Conservation (phyloP, 441 rosid genomes). For the Aquilaria agallochum region DNA sequence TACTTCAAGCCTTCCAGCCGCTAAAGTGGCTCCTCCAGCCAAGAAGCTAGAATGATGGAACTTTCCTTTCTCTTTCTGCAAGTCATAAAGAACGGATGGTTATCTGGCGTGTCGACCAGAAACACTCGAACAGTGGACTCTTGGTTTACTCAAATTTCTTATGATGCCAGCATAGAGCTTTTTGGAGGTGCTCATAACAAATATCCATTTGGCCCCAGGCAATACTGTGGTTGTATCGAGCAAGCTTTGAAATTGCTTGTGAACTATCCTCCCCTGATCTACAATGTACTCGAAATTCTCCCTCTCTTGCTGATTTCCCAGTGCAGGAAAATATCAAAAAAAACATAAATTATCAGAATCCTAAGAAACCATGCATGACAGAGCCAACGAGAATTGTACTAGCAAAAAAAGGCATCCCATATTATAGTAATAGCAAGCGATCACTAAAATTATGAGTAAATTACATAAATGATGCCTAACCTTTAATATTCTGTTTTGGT, state of each 20-base stretch:
- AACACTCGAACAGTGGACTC: background rate
- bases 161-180: constrained; percentile 76
- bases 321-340: background rate
- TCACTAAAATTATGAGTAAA: too few species aligned
- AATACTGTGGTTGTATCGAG: constrained; percentile 52
- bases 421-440: background rate
- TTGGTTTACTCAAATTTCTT: constrained; percentile 18
- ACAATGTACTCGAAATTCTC: constrained; percentile 64
- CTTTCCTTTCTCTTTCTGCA: constrained; percentile 86
- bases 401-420: background rate
- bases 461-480: too few species aligned
- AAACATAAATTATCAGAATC: constrained; percentile 3
- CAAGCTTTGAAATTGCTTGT: constrained; percentile 45
- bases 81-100: constrained; percentile 3
- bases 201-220: constrained; percentile 62
- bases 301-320: constrained; percentile 75
- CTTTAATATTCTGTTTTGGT: too few species aligned
- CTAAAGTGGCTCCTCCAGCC: constrained; percentile 92
- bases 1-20: constrained; percentile 77
- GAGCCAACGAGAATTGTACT: background rate
- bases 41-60: constrained; percentile 96
- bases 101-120: background rate
- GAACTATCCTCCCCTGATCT: constrained; percentile 56
- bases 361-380: constrained; percentile 2
- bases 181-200: constrained; percentile 80